phyloP scores from a whole-genome alignment of 805 yeast species.

The Candida sithepensis region DNA sequence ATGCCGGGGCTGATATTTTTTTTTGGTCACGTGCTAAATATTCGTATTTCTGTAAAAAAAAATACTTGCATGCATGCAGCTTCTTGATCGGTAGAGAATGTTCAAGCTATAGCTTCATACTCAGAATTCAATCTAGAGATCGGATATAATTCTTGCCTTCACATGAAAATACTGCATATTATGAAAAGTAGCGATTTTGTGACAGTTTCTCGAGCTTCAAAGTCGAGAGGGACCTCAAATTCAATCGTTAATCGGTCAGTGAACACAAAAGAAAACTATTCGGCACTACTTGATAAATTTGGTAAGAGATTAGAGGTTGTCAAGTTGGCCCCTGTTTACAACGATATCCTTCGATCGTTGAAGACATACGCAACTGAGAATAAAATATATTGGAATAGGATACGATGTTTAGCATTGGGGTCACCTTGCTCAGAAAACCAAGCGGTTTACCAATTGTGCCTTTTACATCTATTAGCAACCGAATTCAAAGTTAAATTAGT shows the following conservation, averaged over 20 bases:
- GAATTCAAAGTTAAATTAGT: constrained; percentile 12
- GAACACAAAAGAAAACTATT: neutral
- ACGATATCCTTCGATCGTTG: constrained; percentile 9
- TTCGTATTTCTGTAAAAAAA: no score
- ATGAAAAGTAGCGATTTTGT: neutral
- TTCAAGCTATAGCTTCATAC: no score
- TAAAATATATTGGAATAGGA: constrained; percentile 3
- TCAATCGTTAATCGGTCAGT: neutral
- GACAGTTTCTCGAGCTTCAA: neutral
- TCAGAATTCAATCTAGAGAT: no score
- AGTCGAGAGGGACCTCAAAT: neutral
- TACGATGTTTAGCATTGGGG: constrained; percentile 32
- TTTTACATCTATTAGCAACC: constrained; percentile 16
- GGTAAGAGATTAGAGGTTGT: constrained; percentile 5
- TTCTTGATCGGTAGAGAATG: no score
- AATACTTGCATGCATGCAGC: no score
- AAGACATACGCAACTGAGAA: constrained; percentile 3
- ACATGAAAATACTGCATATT: no score
- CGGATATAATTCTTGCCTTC: no score
- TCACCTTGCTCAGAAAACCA: constrained; percentile 19
- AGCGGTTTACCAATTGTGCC: constrained; percentile 28
- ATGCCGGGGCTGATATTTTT: no score
- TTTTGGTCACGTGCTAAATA: no score
- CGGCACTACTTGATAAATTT: neutral
- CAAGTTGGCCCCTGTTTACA: constrained; percentile 5